Evolutionary conservation across 805 yeast genomes (phyloP), one percentile per base, ranked within the genome.

Genomic region (Lachancea waltii): DNA sequence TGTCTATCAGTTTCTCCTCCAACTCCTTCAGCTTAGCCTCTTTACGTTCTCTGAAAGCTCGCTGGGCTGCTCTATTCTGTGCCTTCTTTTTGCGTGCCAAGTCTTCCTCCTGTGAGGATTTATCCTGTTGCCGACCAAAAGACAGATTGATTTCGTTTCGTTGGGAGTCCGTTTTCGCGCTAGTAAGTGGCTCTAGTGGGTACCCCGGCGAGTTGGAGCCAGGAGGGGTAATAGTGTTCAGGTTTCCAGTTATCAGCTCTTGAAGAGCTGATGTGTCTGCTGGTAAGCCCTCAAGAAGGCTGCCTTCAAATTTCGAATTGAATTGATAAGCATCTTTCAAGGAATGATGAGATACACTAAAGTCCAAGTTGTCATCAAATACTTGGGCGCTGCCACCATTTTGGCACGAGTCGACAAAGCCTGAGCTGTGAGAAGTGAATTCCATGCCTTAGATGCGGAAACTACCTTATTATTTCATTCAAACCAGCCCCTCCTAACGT

Each of bases 61-160:
- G 68, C 62, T 85, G 95, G 1, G 95, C 95, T 8, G 89, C 89
- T 51, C 95, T 67, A 54, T 85, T 84, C 56, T 81, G 92, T 2
- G 85, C 86, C 53, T 78, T 82, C 36, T 84, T 82, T 36, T 84
- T 77, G 19, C 37, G 37, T 5, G 37, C 37, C 24, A 27, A 19
- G 20, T 20, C 27, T 5, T 34, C 37, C 25, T 34, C 19, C 13
- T 33, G 29, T 15, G 35, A 22, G 8, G 24, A 15, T 11, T 20
- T 9, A 10, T 33, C 35, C 11, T 33, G 29, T 7, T 21, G 28
- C 14, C 7, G 16, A 16, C 16, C 18, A n/a, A n/a, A n/a, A n/a
- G n/a, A n/a, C n/a, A n/a, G n/a, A n/a, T 23, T 23, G 26, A 23
- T 23, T 23, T 23, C 26, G 26, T 11, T 7, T 4, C 26, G 13